These are phyloP conservation scores for Phytopythium vexans DNA, from an alignment of 352 stramenopile genomes.

Conservation along the genomic window DNA sequence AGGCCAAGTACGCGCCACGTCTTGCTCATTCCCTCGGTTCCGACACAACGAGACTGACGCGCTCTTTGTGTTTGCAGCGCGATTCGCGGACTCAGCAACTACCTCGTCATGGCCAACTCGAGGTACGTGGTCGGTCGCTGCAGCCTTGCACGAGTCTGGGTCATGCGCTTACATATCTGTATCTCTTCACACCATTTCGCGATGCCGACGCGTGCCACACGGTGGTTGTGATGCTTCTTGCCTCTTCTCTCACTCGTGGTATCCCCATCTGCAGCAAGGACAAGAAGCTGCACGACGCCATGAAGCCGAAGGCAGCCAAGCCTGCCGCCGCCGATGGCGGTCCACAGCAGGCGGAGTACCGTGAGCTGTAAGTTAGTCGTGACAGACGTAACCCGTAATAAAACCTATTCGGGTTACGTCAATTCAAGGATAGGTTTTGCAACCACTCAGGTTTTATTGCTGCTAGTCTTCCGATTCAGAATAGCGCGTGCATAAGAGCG, in stretches of 20 bases:
- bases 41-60: too few species aligned
- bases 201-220: not conserved
- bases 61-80: constrained; percentile 31
- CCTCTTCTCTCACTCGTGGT: not conserved
- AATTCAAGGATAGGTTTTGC: too few species aligned
- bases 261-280: constrained; percentile 58
- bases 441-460: too few species aligned
- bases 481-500: too few species aligned
- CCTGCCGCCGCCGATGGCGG: constrained; percentile 18
- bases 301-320: constrained; percentile 55
- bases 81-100: constrained; percentile 83
- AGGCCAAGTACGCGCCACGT: constrained; percentile 62
- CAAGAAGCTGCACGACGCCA: constrained; percentile 77
- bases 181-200: not conserved
- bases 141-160: too few species aligned
- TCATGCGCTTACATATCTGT: not conserved
- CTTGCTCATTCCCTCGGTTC: not conserved
- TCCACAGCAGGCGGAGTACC: constrained; percentile 73
- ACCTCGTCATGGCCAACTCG: constrained; percentile 84
- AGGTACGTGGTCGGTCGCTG: constrained; percentile 28
- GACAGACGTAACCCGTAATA: too few species aligned
- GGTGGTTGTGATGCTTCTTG: not conserved
- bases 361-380: constrained; percentile 49
- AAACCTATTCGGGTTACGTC: too few species aligned
- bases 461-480: too few species aligned